phyloP scores from a whole-genome alignment of 768 basidiomycete genomes.

The Lactarius trivialis region DNA sequence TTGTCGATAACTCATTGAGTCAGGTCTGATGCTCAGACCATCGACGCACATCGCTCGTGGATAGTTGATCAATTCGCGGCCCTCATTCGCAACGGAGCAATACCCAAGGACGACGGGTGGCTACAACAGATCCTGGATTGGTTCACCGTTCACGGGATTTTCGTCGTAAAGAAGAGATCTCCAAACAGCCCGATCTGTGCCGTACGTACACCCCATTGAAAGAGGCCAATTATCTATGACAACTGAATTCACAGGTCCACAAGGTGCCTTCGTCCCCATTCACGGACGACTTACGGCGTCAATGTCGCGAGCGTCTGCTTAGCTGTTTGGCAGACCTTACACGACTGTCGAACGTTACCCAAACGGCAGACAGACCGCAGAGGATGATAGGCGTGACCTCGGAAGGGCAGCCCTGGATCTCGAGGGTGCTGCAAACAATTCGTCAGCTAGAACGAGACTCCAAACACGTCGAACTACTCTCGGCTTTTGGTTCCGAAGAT shows the following conservation, averaged over 20 bases:
- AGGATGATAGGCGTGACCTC: slow-evolving; percentile 58
- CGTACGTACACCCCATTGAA: slow-evolving; percentile 39
- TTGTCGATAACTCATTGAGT: slow-evolving; percentile 6
- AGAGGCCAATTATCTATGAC: slow-evolving; percentile 2
- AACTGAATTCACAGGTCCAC: slow-evolving; percentile 43
- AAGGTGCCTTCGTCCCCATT: slow-evolving; percentile 57
- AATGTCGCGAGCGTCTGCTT: slow-evolving; percentile 65
- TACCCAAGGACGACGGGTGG: slow-evolving; percentile 79
- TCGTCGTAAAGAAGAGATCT: slow-evolving; percentile 64
- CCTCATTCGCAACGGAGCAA: slow-evolving; percentile 69
- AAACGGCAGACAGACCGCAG: slow-evolving; percentile 43
- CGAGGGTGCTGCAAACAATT: slow-evolving; percentile 54
- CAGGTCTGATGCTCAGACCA: slow-evolving; percentile 41
- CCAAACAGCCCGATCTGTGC: slow-evolving; percentile 52
- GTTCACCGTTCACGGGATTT: slow-evolving; percentile 76
- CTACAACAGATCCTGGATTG: slow-evolving; percentile 71
- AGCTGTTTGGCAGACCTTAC: slow-evolving; percentile 70
- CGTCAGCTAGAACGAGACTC: slow-evolving; percentile 52
- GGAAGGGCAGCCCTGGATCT: slow-evolving; percentile 76
- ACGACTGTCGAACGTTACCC: slow-evolving; percentile 44
- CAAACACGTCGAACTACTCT: slow-evolving; percentile 56
- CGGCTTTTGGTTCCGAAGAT: slow-evolving; percentile 52
- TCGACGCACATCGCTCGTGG: slow-evolving; percentile 66
- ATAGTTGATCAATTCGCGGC: slow-evolving; percentile 77
- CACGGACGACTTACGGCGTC: slow-evolving; percentile 62